Evolutionary conservation across 768 basidiomycete genomes (phyloP), one percentile per base, ranked within the genome.

Genomic region (Tylopilus balloui): DNA sequence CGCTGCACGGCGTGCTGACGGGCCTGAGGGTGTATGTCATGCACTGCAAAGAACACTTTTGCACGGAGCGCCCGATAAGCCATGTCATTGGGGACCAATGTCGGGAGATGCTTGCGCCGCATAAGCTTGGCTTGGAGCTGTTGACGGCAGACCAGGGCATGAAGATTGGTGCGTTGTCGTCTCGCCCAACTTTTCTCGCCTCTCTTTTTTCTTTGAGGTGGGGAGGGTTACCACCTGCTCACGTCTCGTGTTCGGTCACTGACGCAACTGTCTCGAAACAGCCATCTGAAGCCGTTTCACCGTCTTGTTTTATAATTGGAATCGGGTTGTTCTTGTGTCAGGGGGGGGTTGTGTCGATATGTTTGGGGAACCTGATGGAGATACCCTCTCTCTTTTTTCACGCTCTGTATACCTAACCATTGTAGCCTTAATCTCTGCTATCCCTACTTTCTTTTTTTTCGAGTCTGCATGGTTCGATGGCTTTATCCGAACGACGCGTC

Each of bases 21-120:
- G 86, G 83, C 10, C 60, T 91, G 25, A 72, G 74, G 25, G 74
- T 96, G n/a, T 91, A 80, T 63, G 72, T 96, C 47, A 89, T 81
- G 35, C 92, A 96, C 61, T 90, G 90, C 74, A 96, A 97, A 63
- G 90, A 91, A 51, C 75, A 79, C 37, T 68, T 86, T 45, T 69
- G 69, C 17, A 68, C 69, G 36, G 76, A 78, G 40, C 66, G 68
- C 23, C 79, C 82, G 25, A 78, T 83, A 25, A 72, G 75, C 49
- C 74, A 85, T 13, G 70, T 87, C 24, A 94, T 97, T 51, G 77
- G 81, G 37, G 73, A 80, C 14, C 88, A 96, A 67, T 79, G 94
- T 51, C 72, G 75, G 39, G 73, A 73, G 28, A 67, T 92, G 42
- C 80, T 91, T 20, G 71, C 74, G 17, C 71, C 71, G 40, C 77